These are phyloP conservation scores for Elaeis oleifera DNA, from an alignment of 202 grass and related monocot species.

Conservation along the genomic window DNA sequence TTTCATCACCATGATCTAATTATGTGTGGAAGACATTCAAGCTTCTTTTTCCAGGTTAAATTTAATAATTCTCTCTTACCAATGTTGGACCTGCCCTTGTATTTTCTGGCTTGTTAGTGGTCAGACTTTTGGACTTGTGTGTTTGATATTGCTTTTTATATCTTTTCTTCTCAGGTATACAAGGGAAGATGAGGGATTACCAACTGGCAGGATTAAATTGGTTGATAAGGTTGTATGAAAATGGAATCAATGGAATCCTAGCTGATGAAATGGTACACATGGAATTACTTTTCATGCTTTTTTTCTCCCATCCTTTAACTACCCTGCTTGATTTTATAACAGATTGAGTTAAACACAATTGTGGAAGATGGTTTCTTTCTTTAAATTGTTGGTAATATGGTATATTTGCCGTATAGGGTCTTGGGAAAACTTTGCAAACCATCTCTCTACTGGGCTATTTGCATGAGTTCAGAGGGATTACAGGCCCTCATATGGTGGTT, in stretches of 20 bases:
- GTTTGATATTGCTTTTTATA: background rate
- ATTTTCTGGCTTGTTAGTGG: no score
- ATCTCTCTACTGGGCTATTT: constrained; percentile 72
- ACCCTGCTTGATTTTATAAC: background rate
- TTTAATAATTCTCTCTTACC: no score
- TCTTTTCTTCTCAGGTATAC: constrained; percentile 44
- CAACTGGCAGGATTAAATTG: constrained; percentile 73
- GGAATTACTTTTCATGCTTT: constrained; percentile 4
- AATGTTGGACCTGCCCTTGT: no score
- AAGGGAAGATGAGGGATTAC: constrained; percentile 73
- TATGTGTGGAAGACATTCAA: no score
- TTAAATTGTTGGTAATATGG: no score
- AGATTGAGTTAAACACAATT: no score
- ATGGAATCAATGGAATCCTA: constrained; percentile 78
- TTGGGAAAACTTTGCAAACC: constrained; percentile 76
- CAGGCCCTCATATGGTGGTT: constrained; percentile 67
- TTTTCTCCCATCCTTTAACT: background rate
- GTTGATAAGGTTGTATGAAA: constrained; percentile 72
- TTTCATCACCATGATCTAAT: no score
- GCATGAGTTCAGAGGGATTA: constrained; percentile 69
- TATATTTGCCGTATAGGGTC: constrained; percentile 39
- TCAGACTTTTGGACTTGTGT: background rate
- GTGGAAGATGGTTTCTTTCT: no score
- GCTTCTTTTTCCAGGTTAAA: no score
- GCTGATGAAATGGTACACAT: constrained; percentile 72